These are phyloP conservation scores for Carallia brachiata DNA, from an alignment of 345 rosid genomes.

Conservation along the genomic window DNA sequence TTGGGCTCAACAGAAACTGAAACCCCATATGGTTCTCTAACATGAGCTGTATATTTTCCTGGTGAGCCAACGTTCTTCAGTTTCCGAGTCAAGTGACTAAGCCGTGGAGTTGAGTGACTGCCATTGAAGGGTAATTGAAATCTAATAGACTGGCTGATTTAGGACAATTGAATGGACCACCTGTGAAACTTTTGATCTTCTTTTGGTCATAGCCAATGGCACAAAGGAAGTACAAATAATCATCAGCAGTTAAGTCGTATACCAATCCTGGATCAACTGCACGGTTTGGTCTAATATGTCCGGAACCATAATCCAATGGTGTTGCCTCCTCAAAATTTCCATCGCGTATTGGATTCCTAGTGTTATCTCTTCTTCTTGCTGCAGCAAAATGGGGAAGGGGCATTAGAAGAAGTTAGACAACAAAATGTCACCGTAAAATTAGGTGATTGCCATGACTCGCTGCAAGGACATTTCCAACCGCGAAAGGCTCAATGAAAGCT, in stretches of 20 bases:
- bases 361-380: constrained; percentile 8
- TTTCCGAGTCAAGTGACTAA: constrained; percentile 40
- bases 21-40: constrained; percentile 47
- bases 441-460: no score
- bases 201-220: constrained; percentile 59
- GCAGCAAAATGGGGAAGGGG: neutral
- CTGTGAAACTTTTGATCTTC: constrained; percentile 29
- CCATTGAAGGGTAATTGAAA: constrained; percentile 76
- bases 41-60: constrained; percentile 40
- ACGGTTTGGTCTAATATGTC: constrained; percentile 9
- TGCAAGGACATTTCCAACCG: no score
- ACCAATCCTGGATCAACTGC: constrained; percentile 19
- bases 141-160: constrained; percentile 37
- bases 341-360: neutral
- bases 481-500: neutral
- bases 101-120: constrained; percentile 38
- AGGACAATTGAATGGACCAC: constrained; percentile 39
- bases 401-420: neutral
- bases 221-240: constrained; percentile 66
- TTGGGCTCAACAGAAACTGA: constrained; percentile 48
- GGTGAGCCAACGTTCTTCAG: constrained; percentile 75
- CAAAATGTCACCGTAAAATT: neutral
- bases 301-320: constrained; percentile 17
- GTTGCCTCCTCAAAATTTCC: neutral
- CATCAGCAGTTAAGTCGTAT: neutral